phyloP scores from a whole-genome alignment of 164 flowering plant genomes.

The Vitis rupestris region DNA sequence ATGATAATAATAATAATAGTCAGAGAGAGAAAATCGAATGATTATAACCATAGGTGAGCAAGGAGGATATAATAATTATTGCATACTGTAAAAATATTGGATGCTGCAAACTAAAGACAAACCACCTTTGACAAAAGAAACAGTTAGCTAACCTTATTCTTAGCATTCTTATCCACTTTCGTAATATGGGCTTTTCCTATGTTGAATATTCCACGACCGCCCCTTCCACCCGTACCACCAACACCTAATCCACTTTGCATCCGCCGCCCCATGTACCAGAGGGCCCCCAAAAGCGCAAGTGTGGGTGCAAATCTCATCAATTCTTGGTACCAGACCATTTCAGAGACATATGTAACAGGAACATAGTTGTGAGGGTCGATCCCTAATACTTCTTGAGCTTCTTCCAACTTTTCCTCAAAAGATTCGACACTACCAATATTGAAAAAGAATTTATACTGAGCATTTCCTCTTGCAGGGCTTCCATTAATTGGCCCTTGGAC shows the following conservation, averaged over 20 bases:
- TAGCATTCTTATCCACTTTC: slow-evolving; percentile 87
- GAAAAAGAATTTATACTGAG: slow-evolving; percentile 78
- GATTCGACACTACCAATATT: slow-evolving; percentile 92
- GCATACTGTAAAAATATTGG: not conserved
- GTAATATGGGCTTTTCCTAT: slow-evolving; percentile 91
- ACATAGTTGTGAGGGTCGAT: slow-evolving; percentile 80
- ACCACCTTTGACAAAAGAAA: slow-evolving; percentile 1
- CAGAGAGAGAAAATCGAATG: no score
- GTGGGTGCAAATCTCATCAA: slow-evolving; percentile 80
- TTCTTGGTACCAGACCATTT: slow-evolving; percentile 85
- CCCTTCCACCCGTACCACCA: slow-evolving; percentile 74
- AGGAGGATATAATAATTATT: not conserved
- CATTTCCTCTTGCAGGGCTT: slow-evolving; percentile 33
- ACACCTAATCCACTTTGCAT: slow-evolving; percentile 85
- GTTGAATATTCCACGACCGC: slow-evolving; percentile 86
- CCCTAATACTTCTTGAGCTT: slow-evolving; percentile 85
- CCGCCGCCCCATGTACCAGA: slow-evolving; percentile 68
- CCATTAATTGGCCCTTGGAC: slow-evolving; percentile 42
- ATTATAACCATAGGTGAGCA: not conserved
- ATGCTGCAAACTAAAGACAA: not conserved
- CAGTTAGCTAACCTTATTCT: slow-evolving; percentile 70
- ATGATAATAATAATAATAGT: not conserved
- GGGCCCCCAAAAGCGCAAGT: slow-evolving; percentile 61
- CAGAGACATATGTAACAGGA: slow-evolving; percentile 80
- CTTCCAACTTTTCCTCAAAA: slow-evolving; percentile 95